Base-by-base conservation (phyloP, 495 filamentous ascomycete genomes). In the Tirmania nivea region DNA sequence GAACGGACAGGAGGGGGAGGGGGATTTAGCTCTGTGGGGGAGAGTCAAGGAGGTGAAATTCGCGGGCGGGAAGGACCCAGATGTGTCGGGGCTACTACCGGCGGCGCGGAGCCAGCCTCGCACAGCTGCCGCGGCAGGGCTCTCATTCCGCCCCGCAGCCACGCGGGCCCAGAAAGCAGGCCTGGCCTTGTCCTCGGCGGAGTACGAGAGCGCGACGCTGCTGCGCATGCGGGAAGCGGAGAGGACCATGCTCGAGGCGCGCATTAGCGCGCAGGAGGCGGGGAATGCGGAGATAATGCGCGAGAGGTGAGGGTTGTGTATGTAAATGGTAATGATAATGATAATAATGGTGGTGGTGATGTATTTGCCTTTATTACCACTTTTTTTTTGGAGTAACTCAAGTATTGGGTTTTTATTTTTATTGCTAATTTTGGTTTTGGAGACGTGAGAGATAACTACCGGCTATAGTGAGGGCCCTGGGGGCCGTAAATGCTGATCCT, bases 31-130 rank as follows among this genome's bases (percentile, higher is more conserved):
- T 5, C 21, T 62, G 10, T 17, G 17, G n/a, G 34, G 14, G 17
- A 14, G 39, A 9, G 55, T 65, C 9, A 65, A 59, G 39, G 54
- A 59, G 14, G 52, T 65, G 1, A 35, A 19, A 9, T 65, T 59
- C 59, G 62, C 62, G 12, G 19, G 35, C 2, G 61, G 62, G 1
- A 55, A 59, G 25, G 62, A 64, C 34, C 62, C 62, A 1, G 62
- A 64, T 36, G 36, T 58, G 11, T 12, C 12, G 48, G 12, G 25
- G 3, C 20, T n/a, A 6, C 34, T 34, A 16, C 50, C 10, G 17
- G 11, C 14, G 21, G 50, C 50, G 31, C 10, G 19, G 50, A 34
- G 10, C 25, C 10, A 31, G 10, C 35, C 25, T 31, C 12, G 25
- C 25, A 31, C 25, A 31, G 25, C 25, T 31, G 25, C 4, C 25